Evolutionary conservation across 257 asterid species (phyloP), one percentile per base, ranked within the genome.

Genomic region (Voacanga thouarsii): DNA sequence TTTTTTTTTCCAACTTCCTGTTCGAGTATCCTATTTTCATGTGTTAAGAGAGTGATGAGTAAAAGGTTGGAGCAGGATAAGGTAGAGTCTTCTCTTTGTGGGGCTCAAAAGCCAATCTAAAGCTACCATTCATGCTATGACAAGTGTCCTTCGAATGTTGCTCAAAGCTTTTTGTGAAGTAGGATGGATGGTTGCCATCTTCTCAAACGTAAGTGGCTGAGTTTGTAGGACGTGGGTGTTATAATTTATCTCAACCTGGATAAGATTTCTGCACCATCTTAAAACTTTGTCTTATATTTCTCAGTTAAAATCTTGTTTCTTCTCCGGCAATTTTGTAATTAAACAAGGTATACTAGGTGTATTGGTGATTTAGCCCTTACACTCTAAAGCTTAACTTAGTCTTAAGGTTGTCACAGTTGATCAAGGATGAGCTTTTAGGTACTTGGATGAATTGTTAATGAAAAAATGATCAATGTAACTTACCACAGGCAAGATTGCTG

Each of bases 401-500:
- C 71, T 41, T 78, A 8, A 56, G 24, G 6, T n/a, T 8, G 2
- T 6, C 39, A 60, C 18, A 61, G 61, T 61, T 41, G 44, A 14
- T 49, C 10, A 61, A 16, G 8, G 12, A 18, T 63, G n/a, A 45
- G 10, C 10, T 64, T 30, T 63, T 39, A 47, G 73, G 21, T 18
- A 57, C 63, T 45, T 50, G 49, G 79, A 73, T 53, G 56, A 66
- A 44, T 19, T 55, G 50, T 6, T 51, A 47, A 23, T 6, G 7
- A 44, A 43, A 24, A 21, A 18, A 11, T 49, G 53, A 55, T 24
- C 33, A 44, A 61, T 7, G 47, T 75, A 23, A 67, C 70, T 82
- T 92, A 93, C 99, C 99, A 57, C 99, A 95, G 50, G 89, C 90
- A 70, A 95, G 83, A 75, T 82, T 90, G 24, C 91, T 69, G 72